Evolutionary conservation across 2,329 filamentous ascomycete genomes (phyloP), one percentile per base, ranked within the genome.

Genomic region (Talaromyces albobiverticillius): DNA sequence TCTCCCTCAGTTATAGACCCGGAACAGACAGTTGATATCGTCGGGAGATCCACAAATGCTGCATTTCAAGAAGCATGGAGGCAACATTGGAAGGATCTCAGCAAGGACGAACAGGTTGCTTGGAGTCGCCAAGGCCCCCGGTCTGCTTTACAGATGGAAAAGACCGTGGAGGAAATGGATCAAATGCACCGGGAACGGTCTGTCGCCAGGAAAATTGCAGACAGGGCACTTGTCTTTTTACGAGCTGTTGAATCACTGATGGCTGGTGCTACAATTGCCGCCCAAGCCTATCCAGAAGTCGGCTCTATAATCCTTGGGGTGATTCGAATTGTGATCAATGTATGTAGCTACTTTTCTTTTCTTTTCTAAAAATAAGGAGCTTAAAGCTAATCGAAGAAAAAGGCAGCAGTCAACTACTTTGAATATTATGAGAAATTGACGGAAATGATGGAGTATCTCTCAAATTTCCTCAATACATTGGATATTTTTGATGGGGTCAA

Each of bases 41-140:
- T 53, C 26, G 45, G 34, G 11, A 20, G 14, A 14, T 38, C 36
- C n/a, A 56, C 45, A 10, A 58, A 53, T 46, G 20, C 49, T 16
- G 56, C 53, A 38, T 56, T 58, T 38, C 36, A 50, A 29, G 56
- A 56, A 50, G 56, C 56, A 41, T 58, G 56, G 56, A 18, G 20
- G 10, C 45, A 36, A 20, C 56, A 58, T 18, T 53, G 53, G 45
- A 20, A 42, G 2, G 49, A 56, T 16, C 49, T 58, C 8, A 46
- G 25, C 10, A 46, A 53, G 3, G 26, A 42, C 8, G 56, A 58
- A 46, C 46, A 47, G 38, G 6, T 29, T 4, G 40, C 23, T 20
- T 58, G 56, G 56, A 54, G 49, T 41, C 26, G 20, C n/a, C 22
- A 18, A 26, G 26, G 31, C 6, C 10, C 31, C 16, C 22, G 22